Evolutionary conservation across 2,329 filamentous ascomycete genomes (phyloP).

Genomic region (Stenocarpella maydis): DNA sequence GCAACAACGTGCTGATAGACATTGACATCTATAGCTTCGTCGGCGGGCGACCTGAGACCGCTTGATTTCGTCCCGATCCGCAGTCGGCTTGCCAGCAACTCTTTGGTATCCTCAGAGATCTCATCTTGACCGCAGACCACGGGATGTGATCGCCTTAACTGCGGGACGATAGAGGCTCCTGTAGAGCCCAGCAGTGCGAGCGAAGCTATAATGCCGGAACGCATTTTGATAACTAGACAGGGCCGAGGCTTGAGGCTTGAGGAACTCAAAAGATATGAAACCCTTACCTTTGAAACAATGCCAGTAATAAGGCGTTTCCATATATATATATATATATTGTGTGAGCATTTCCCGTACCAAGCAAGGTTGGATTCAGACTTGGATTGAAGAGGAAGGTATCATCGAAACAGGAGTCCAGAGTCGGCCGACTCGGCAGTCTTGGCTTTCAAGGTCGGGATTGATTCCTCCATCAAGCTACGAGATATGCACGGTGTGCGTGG

Average conservation of each 20-base stretch:
- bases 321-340: constrained; percentile 13
- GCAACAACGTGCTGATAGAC: constrained; percentile 20
- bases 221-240: constrained; percentile 8
- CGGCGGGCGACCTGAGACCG: not conserved
- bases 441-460: too few relatives aligned
- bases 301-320: not conserved
- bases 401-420: not conserved
- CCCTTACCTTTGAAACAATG: not conserved
- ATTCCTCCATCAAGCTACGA: not conserved
- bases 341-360: not conserved
- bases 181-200: not conserved
- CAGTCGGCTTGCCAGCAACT: not conserved
- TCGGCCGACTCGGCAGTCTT: constrained; percentile 13
- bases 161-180: not conserved
- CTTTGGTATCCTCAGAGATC: not conserved
- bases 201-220: not conserved
- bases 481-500: not conserved
- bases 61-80: not conserved
- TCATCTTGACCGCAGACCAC: constrained; percentile 1
- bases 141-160: not conserved
- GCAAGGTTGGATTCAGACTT: constrained; percentile 1
- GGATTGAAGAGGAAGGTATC: constrained; percentile 4
- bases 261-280: not conserved
- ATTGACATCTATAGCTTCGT: constrained; percentile 8
- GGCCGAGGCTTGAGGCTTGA: not conserved